These are phyloP conservation scores for Ceratobasidium sp. DNA, from an alignment of 1,284 basidiomycete genomes.

Conservation along the genomic window DNA sequence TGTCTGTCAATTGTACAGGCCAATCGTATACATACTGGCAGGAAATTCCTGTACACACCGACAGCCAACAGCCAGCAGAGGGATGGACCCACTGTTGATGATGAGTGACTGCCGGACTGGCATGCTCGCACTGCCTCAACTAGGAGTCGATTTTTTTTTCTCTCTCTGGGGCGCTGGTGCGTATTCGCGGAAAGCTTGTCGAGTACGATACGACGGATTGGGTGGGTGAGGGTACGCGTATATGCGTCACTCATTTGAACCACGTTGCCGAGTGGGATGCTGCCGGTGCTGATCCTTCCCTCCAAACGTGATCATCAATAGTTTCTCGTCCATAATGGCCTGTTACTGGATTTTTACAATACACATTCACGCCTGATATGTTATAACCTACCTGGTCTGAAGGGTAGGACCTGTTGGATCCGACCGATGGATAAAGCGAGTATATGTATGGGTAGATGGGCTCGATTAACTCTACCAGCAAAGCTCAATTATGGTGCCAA, in stretches of 20 bases:
- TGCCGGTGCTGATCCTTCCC: no score
- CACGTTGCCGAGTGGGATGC: neutral
- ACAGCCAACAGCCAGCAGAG: constrained; percentile 3
- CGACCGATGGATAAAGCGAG: no score
- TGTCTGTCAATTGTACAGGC: neutral
- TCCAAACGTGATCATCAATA: no score
- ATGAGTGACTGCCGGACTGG: constrained; percentile 14
- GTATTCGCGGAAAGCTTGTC: neutral
- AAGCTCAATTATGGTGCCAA: no score
- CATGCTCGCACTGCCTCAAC: neutral
- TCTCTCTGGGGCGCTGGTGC: neutral
- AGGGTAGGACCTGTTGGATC: no score
- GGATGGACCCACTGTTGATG: constrained; percentile 6
- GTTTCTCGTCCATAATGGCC: no score
- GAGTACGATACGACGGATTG: constrained; percentile 14
- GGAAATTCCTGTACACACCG: neutral
- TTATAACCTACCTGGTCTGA: no score
- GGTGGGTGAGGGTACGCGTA: constrained; percentile 1
- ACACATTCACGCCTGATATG: no score
- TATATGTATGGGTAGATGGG: no score
- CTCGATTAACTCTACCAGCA: no score
- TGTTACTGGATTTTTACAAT: no score
- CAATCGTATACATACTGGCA: neutral
- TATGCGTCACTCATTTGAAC: constrained; percentile 21
- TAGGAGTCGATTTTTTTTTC: constrained; percentile 5